phyloP scores from a whole-genome alignment of 495 filamentous ascomycete genomes.

The Filosporella fistucella region DNA sequence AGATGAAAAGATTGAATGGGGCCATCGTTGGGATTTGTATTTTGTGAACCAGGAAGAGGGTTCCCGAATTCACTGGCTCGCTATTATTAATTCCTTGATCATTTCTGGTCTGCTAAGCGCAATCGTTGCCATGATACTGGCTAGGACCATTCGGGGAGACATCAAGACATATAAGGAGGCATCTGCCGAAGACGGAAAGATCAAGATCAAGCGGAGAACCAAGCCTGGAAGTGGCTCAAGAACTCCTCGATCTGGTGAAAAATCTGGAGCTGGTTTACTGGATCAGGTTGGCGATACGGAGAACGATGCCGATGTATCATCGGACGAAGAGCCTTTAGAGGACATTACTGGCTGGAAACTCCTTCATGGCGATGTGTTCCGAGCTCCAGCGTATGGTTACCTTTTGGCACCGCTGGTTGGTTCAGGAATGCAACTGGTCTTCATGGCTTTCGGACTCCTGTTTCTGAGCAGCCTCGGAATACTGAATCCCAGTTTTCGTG shows the following conservation, averaged over 20 bases:
- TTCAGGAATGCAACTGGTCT: constrained; percentile 84
- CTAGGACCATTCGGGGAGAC: constrained; percentile 76
- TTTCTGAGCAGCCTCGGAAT: constrained; percentile 78
- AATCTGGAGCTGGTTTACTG: constrained; percentile 55
- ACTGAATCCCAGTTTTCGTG: constrained; percentile 87
- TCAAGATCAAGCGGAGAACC: constrained; percentile 41
- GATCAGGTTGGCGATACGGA: constrained; percentile 59
- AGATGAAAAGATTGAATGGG: constrained; percentile 79
- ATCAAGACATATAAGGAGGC: constrained; percentile 65
- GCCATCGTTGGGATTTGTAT: constrained; percentile 85
- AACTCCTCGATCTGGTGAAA: constrained; percentile 41
- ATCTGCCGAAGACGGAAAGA: constrained; percentile 62
- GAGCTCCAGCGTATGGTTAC: constrained; percentile 66
- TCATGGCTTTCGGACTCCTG: constrained; percentile 77
- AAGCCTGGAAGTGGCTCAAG: constrained; percentile 39
- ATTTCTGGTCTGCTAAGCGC: constrained; percentile 80
- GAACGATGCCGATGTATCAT: constrained; percentile 56
- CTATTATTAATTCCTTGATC: constrained; percentile 85
- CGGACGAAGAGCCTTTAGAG: constrained; percentile 75
- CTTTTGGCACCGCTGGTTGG: constrained; percentile 83
- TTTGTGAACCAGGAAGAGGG: constrained; percentile 89
- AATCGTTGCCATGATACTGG: constrained; percentile 81
- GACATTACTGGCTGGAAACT: constrained; percentile 93
- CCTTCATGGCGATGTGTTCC: constrained; percentile 93
- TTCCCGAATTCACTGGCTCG: constrained; percentile 84